These are phyloP conservation scores for Yamadazyma epiphylla DNA, from an alignment of 1,139 yeast species.

Conservation along the genomic window DNA sequence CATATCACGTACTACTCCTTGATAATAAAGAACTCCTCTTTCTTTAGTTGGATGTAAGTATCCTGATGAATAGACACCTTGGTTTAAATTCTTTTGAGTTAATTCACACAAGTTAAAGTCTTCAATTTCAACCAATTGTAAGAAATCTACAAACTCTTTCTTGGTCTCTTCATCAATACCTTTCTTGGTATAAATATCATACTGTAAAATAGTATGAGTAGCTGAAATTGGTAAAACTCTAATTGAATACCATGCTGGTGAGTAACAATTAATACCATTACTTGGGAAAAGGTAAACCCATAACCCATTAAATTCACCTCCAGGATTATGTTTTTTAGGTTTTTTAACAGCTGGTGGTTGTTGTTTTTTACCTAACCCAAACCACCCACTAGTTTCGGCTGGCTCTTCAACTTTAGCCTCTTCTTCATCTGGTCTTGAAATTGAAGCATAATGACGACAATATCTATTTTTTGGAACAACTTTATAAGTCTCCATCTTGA, in stretches of 20 bases:
- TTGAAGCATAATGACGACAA: slow-evolving; percentile 50
- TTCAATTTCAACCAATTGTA: slow-evolving; percentile 58
- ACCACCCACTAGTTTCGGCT: slow-evolving; percentile 37
- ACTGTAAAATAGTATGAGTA: slow-evolving; percentile 52
- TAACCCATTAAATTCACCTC: slow-evolving; percentile 57
- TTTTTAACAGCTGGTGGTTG: slow-evolving; percentile 4
- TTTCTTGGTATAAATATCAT: slow-evolving; percentile 59
- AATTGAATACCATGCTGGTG: slow-evolving; percentile 65
- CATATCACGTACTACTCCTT: slow-evolving; percentile 54
- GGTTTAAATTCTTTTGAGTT: slow-evolving; percentile 58
- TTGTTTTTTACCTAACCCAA: slow-evolving; percentile 39
- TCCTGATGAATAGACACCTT: slow-evolving; percentile 56
- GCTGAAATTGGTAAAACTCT: slow-evolving; percentile 54
- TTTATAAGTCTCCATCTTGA: slow-evolving; percentile 61
- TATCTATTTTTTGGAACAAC: slow-evolving; percentile 57
- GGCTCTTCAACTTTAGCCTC: slow-evolving; percentile 6
- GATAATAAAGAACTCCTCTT: slow-evolving; percentile 55
- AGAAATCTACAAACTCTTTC: slow-evolving; percentile 59
- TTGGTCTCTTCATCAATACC: slow-evolving; percentile 48
- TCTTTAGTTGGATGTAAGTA: slow-evolving; percentile 58
- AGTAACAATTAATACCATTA: slow-evolving; percentile 59
- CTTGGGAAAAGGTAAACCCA: slow-evolving; percentile 61
- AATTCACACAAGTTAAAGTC: slow-evolving; percentile 55
- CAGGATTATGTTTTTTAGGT: slow-evolving; percentile 40
- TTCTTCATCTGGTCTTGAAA: slow-evolving; percentile 15